Percentiles rank a stretch among this genome's conserved stretches.
Conservation (phyloP, 108 stramenopile species). For the Chaetoceros muelleri region DNA sequence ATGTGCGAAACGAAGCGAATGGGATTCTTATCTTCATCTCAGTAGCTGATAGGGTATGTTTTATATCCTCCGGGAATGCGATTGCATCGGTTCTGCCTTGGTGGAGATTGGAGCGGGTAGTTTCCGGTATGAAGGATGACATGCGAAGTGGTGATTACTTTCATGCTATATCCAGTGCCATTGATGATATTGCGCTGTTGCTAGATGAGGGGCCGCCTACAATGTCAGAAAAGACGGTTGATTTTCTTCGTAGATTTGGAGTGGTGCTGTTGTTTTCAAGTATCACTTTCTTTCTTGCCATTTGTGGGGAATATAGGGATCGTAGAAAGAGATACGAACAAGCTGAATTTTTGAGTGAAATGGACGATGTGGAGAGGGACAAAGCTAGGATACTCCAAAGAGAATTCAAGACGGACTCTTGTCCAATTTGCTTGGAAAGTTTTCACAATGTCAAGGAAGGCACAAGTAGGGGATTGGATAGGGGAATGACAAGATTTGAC, state of each 20-base stretch:
- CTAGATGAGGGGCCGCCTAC: constrained; percentile 67
- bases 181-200: constrained; percentile 46
- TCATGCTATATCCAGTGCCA: constrained; percentile 46
- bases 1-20: constrained; percentile 12
- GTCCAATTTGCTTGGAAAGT: constrained; percentile 75
- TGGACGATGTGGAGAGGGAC: constrained; percentile 57
- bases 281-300: constrained; percentile 75
- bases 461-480: constrained; percentile 4
- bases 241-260: constrained; percentile 66
- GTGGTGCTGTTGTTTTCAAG: constrained; percentile 70
- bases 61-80: constrained; percentile 61
- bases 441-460: constrained; percentile 28
- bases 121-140: constrained; percentile 66
- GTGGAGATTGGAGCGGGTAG: constrained; percentile 78
- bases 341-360: constrained; percentile 41
- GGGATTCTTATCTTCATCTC: constrained; percentile 75
- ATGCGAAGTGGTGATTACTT: constrained; percentile 53
- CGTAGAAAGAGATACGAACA: constrained; percentile 55
- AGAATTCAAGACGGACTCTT: constrained; percentile 46
- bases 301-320: constrained; percentile 80
- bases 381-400: constrained; percentile 54
- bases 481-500: constrained; percentile 33
- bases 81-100: constrained; percentile 58
- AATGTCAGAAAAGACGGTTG: constrained; percentile 43
- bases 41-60: constrained; percentile 71